These are phyloP conservation scores for Zygosaccharomyces kombuchaensis DNA, from an alignment of 805 yeast species.

Conservation along the genomic window DNA sequence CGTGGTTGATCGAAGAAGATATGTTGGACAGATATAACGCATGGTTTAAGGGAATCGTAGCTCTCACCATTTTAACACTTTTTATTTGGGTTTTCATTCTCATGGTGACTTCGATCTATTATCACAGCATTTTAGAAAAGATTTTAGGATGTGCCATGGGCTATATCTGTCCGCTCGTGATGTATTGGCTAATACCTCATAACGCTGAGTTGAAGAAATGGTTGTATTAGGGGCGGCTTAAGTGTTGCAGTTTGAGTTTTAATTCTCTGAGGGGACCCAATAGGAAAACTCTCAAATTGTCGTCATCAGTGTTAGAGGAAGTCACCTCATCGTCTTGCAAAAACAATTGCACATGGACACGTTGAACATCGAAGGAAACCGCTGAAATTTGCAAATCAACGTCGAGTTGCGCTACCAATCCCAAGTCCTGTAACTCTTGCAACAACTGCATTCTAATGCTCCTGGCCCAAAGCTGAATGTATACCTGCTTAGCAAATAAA, in stretches of 20 bases:
- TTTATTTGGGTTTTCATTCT: constrained; percentile 54
- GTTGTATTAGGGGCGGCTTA: constrained; percentile 11
- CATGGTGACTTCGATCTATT: constrained; percentile 72
- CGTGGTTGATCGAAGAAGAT: constrained; percentile 12
- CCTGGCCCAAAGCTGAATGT: constrained; percentile 15
- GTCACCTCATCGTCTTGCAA: constrained; percentile 17
- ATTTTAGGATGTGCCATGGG: constrained; percentile 66
- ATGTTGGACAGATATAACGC: constrained; percentile 3
- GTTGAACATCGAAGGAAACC: constrained; percentile 13
- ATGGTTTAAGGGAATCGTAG: constrained; percentile 9
- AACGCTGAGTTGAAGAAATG: constrained; percentile 3
- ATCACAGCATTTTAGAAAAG: constrained; percentile 77
- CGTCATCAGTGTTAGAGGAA: constrained; percentile 17
- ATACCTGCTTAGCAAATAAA: constrained; percentile 28
- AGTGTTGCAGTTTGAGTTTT: constrained; percentile 15
- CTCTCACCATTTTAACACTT: constrained; percentile 15
- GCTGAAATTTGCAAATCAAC: constrained; percentile 21
- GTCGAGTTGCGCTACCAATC: constrained; percentile 16
- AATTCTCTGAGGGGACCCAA: constrained; percentile 26
- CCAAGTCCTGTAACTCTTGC: constrained; percentile 13
- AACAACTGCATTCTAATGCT: constrained; percentile 17
- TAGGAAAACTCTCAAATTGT: constrained; percentile 16
- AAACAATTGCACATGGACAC: constrained; percentile 15
- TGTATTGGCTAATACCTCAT: constrained; percentile 38
- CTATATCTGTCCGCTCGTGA: constrained; percentile 44